Evolutionary conservation across 1,284 basidiomycete genomes (phyloP).

Genomic region (Kalmanozyma brasiliensis): DNA sequence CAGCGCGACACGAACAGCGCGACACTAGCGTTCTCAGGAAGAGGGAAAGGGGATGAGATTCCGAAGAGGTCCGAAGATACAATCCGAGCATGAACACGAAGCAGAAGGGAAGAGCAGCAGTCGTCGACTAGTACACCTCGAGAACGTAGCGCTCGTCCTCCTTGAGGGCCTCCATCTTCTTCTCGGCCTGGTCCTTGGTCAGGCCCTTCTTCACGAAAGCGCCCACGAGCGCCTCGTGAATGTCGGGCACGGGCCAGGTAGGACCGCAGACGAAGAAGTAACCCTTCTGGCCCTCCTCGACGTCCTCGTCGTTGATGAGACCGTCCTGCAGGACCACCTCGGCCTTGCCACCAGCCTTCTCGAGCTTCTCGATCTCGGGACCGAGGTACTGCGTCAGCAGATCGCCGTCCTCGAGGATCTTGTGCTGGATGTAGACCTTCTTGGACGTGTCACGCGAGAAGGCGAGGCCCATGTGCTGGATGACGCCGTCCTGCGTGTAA

Average conservation of each 20-base stretch:
- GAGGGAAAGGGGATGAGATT: background rate
- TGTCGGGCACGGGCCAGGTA: constrained; percentile 97
- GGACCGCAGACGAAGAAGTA: constrained; percentile 98
- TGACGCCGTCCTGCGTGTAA: constrained; percentile 80
- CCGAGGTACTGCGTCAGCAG: constrained; percentile 73
- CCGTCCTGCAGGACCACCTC: constrained; percentile 72
- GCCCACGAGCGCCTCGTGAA: constrained; percentile 88
- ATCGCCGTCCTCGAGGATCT: constrained; percentile 90
- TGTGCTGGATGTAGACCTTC: constrained; percentile 99
- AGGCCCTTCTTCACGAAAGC: constrained; percentile 79
- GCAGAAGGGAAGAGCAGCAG: background rate
- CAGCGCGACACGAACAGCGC: too few species aligned
- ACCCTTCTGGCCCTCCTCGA: constrained; percentile 56
- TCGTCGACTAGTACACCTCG: constrained; percentile 75
- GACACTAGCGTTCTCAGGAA: background rate
- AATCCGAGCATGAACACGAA: background rate
- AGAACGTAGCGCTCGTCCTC: constrained; percentile 97
- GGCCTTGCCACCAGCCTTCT: constrained; percentile 66
- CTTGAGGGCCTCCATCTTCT: constrained; percentile 88
- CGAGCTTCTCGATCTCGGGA: constrained; percentile 72
- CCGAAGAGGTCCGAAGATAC: too few species aligned
- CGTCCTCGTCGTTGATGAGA: constrained; percentile 38
- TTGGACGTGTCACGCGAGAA: constrained; percentile 91
- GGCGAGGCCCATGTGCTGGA: constrained; percentile 89
- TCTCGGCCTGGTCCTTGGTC: constrained; percentile 78